Percentiles rank a stretch among this genome's conserved stretches.
These are phyloP conservation scores for Penicillium italicum DNA, from an alignment of 2,329 filamentous ascomycete genomes.

Conservation along the genomic window DNA sequence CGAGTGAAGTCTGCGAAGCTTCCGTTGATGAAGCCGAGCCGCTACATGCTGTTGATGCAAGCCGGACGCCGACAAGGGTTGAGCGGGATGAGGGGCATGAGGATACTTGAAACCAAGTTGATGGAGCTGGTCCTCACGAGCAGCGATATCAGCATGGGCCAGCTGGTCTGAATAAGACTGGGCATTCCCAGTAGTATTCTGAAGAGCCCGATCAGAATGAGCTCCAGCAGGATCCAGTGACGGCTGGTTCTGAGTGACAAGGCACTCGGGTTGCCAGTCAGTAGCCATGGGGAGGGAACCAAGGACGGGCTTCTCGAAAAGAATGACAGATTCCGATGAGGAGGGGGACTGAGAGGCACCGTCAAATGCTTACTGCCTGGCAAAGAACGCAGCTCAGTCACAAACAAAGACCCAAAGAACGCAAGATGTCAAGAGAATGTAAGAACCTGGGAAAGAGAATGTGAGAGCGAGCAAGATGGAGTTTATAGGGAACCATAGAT, in stretches of 20 bases:
- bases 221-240: constrained; percentile 35
- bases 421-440: constrained; percentile 43
- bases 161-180: constrained; percentile 40
- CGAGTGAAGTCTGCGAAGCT: constrained; percentile 36
- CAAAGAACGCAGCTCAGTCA: constrained; percentile 39
- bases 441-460: constrained; percentile 44
- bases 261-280: constrained; percentile 42
- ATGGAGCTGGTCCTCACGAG: constrained; percentile 36
- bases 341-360: constrained; percentile 29
- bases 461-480: constrained; percentile 42
- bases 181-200: constrained; percentile 44
- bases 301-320: constrained; percentile 35
- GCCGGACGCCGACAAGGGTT: constrained; percentile 25
- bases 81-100: constrained; percentile 26
- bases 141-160: constrained; percentile 26
- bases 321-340: constrained; percentile 43
- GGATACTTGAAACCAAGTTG: constrained; percentile 38
- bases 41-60: constrained; percentile 28
- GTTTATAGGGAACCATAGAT: constrained; percentile 40
- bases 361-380: constrained; percentile 38
- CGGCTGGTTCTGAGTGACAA: constrained; percentile 37
- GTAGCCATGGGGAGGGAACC: constrained; percentile 37
- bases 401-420: constrained; percentile 37
- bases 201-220: constrained; percentile 38
- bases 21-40: constrained; percentile 35